Conservation (phyloP, 2,329 filamentous ascomycete species). For the Endothia cerciana region DNA sequence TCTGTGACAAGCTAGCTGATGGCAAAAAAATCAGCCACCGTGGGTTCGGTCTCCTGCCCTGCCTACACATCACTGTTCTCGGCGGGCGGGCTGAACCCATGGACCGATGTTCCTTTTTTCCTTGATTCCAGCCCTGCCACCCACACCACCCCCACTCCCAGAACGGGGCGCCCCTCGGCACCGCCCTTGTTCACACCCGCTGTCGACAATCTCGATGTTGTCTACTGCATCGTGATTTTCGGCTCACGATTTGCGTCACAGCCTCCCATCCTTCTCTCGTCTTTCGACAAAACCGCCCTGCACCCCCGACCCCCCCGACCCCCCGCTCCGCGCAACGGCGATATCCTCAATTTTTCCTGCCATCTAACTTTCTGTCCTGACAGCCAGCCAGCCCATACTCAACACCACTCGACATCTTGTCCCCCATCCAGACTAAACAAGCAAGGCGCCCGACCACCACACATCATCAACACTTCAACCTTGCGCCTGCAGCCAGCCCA, state of each 20-base stretch:
- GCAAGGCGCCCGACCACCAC: too few relatives aligned
- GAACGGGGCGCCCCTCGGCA: background rate
- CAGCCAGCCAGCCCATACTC: too few relatives aligned
- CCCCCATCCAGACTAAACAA: too few relatives aligned
- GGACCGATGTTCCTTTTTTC: background rate
- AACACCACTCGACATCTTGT: too few relatives aligned
- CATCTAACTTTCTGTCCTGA: background rate
- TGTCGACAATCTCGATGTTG: slow-evolving; percentile 22
- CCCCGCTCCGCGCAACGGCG: background rate
- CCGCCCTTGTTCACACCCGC: background rate
- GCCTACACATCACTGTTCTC: background rate
- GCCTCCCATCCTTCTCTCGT: background rate
- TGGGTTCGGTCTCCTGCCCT: background rate
- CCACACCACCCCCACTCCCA: background rate
- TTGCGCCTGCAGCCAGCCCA: too few relatives aligned
- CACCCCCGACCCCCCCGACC: background rate
- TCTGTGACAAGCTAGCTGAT: background rate
- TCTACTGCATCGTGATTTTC: slow-evolving; percentile 25
- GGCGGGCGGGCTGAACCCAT: background rate
- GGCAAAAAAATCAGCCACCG: background rate
- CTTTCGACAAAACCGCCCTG: background rate
- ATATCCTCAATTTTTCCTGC: background rate
- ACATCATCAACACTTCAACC: too few relatives aligned
- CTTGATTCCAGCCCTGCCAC: background rate
- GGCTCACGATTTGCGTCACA: slow-evolving; percentile 20